Evolutionary conservation across 495 filamentous ascomycete species (phyloP), one percentile per base, ranked within the genome.

Genomic region (Recurvomyces mirabilis): DNA sequence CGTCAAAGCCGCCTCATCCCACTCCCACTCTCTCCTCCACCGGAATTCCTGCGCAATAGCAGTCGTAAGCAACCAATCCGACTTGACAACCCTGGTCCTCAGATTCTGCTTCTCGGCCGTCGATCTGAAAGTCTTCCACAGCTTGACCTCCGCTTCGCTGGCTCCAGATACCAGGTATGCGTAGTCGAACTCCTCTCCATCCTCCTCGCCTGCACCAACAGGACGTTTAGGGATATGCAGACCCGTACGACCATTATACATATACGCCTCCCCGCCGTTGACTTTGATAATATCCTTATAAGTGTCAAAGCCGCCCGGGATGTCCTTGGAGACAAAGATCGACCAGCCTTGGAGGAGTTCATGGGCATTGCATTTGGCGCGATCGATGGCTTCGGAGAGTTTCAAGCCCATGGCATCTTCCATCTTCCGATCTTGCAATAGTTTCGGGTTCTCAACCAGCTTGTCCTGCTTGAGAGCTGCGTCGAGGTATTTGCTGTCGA

Each of bases 61-160:
- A 48, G 85, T 77, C 47, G 87, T 80, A 53, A 96, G 64, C 52
- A 96, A 58, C 93, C 93, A 99, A 54, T 96, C 87, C 15, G 79
- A 70, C 15, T 69, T 73, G 13, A 93, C 84, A 38, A 99, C 79
- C 21, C 78, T 69, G 7, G 84, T 79, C 28, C 73, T 71, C 68
- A 83, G 83, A 48, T 80, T 75, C 14, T 78, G 74, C 28, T 74
- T 77, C 38, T 65, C 60, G 6, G 84, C 87, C 72, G 89, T 73
- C 46, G 82, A 74, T 43, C 79, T 69, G 62, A 96, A 96, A 43
- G 73, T 74, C 5, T 69, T 65, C 89, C 88, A 96, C 32, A 94
- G 61, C 47, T 70, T 74, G 53, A 69, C 73, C 51, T 96, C 88
- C 4, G 74, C 72, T 18, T 72, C 49, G 11, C 66, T 67, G 1